phyloP scores from a whole-genome alignment of 1,284 basidiomycete species.

The Melanopsichium pennsylvanicum region DNA sequence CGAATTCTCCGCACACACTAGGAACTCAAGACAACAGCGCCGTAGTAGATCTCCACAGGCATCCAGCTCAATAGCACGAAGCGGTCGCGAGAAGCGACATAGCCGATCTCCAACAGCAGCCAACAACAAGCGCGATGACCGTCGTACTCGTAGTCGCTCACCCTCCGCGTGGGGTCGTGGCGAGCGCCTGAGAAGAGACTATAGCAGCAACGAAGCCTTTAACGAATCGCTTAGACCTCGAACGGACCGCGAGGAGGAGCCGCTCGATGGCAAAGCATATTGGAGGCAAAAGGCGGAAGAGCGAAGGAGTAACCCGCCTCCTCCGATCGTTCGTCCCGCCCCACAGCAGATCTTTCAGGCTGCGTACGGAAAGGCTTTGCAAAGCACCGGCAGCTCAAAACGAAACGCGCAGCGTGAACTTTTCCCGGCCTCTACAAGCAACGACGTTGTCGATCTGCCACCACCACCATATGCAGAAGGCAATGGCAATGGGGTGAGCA shows the following conservation, averaged over 20 bases:
- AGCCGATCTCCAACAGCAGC: background rate
- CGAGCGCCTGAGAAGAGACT: background rate
- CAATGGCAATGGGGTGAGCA: conserved; percentile 23
- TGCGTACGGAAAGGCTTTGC: conserved; percentile 14
- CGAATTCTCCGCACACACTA: background rate
- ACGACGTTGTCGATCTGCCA: background rate
- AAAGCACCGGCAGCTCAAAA: no score
- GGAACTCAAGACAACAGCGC: background rate
- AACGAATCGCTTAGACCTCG: background rate
- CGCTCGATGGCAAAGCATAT: conserved; percentile 19
- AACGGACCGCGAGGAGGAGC: conserved; percentile 1
- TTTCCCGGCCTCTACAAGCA: conserved; percentile 1
- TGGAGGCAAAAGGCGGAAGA: conserved; percentile 33
- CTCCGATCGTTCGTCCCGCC: conserved; percentile 5
- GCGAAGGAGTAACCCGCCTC: conserved; percentile 17
- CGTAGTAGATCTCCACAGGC: conserved; percentile 1
- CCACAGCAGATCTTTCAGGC: conserved; percentile 14
- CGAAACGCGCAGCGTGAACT: no score
- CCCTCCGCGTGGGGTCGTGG: conserved; percentile 1
- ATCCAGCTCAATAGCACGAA: background rate
- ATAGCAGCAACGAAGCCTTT: conserved; percentile 11
- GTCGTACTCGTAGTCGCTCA: conserved; percentile 20
- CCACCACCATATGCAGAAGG: conserved; percentile 2
- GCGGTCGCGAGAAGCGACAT: background rate
- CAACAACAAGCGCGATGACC: conserved; percentile 1